Evolutionary conservation across 345 rosid species (phyloP), one percentile per base, ranked within the genome.

Genomic region (Bruguiera parviflora): DNA sequence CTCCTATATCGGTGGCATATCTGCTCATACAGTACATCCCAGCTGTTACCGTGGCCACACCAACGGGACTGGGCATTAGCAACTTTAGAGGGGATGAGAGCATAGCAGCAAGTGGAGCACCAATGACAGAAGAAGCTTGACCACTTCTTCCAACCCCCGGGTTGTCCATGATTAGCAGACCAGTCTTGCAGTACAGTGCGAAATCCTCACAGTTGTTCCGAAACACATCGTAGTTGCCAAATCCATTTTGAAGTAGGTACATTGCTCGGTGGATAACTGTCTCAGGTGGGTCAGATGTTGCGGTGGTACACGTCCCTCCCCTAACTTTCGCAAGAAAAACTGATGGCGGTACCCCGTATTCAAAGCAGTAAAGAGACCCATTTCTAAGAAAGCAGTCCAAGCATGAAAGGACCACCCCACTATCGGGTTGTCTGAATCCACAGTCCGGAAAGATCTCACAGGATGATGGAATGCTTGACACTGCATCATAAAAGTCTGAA

Each of bases 11-110:
- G 28, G 98, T 92, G 11, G 98, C 94, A 75, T 90, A 92, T 63
- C 98, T 76, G 70, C 94, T 95, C 94, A 95, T 86, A 62, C 93
- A 92, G 77, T 90, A 95, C 99, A 92, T 88, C 33, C 98, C 97
- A 49, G 94, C 98, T 5, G 98, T 92, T 6, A 90, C 91, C 1
- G 98, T 88, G 2, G 96, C 98, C 58, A 95, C 84, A 22, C 97
- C 99, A 47, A 90, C 89, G 8, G 98, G 98, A 63, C 84, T 95
- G 31, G 98, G 98, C 84, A 92, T 90, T 72, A 95, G 77, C 82
- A 95, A 55, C 65, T 81, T 84, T 56, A 95, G 74, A 37, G 98
- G 98, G 47, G 98, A 87, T 19, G 98, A 90, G 24, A 95, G 86
- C 15, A 90, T 59, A 58, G 99, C 98, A 53, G 99, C 99, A 58